Evolutionary conservation across 2,329 filamentous ascomycete genomes (phyloP).

Genomic region (Neospermospora avenae): DNA sequence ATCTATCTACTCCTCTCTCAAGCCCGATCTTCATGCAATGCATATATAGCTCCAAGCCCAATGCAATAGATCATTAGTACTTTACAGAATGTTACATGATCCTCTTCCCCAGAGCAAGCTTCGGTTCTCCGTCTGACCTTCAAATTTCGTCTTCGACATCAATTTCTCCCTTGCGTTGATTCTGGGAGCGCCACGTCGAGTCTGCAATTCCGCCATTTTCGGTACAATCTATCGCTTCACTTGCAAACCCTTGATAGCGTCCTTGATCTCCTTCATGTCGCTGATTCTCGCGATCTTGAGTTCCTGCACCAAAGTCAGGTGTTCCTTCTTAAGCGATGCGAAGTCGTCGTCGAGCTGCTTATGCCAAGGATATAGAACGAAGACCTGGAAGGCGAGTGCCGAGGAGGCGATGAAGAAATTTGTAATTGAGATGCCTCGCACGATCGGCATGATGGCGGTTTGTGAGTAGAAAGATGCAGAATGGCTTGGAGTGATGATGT

Average conservation of each 20-base stretch:
- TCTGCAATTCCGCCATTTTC: background rate
- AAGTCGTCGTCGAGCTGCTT: conserved; percentile 50
- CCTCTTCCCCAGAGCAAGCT: background rate
- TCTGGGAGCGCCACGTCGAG: too few relatives aligned
- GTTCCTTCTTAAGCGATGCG: conserved; percentile 44
- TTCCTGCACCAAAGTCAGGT: conserved; percentile 29
- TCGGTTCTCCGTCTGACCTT: background rate
- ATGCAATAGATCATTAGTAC: background rate
- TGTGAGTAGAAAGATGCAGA: background rate
- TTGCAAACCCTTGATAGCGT: conserved; percentile 7
- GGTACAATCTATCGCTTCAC: conserved; percentile 1
- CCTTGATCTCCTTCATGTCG: conserved; percentile 14
- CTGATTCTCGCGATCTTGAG: conserved; percentile 14
- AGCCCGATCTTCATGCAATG: background rate
- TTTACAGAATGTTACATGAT: background rate
- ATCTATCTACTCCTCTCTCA: background rate
- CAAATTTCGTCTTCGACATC: background rate
- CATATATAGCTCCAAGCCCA: background rate
- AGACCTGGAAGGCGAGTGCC: conserved; percentile 51
- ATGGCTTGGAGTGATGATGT: background rate
- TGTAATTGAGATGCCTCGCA: conserved; percentile 48
- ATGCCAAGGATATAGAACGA: conserved; percentile 56
- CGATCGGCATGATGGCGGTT: conserved; percentile 38
- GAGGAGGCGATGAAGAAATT: conserved; percentile 52
- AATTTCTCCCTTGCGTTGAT: background rate